phyloP scores from a whole-genome alignment of 371 early-diverging fungal species.

The Batkoa obscura region DNA sequence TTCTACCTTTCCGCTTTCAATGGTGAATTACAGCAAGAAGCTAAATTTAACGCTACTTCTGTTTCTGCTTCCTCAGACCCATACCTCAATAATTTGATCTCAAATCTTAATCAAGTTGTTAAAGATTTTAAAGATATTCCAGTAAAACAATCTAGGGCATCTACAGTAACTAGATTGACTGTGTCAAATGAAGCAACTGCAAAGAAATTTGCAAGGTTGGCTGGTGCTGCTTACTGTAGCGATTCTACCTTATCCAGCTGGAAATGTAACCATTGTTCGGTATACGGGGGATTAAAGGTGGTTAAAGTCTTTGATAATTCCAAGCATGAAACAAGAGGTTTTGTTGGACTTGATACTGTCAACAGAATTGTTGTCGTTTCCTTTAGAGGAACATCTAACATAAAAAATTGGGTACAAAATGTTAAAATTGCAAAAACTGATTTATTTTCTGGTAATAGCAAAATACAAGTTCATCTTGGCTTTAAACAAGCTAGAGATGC shows the following conservation, averaged over 20 bases:
- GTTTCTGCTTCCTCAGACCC: neutral
- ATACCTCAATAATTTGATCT: neutral
- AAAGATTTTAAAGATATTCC: neutral
- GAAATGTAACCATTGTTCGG: neutral
- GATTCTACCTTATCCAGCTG: neutral
- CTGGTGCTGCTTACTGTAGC: neutral
- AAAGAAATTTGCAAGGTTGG: neutral
- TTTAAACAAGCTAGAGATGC: conserved; percentile 2
- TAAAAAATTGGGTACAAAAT: conserved; percentile 2
- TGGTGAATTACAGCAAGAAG: no score
- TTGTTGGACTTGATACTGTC: neutral
- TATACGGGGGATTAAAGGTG: neutral
- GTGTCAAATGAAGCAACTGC: neutral
- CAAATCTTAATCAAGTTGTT: neutral
- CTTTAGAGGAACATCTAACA: neutral
- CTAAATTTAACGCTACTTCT: no score
- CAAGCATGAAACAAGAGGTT: neutral
- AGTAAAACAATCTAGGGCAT: neutral
- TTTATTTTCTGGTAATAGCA: neutral
- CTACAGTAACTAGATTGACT: neutral
- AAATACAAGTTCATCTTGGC: neutral
- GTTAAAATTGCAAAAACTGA: neutral
- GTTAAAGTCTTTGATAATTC: neutral
- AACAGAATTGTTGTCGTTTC: neutral
- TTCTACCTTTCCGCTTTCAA: no score